Base-by-base conservation (phyloP, 139 green algal species). In the Chlamydomonas sp. region DNA sequence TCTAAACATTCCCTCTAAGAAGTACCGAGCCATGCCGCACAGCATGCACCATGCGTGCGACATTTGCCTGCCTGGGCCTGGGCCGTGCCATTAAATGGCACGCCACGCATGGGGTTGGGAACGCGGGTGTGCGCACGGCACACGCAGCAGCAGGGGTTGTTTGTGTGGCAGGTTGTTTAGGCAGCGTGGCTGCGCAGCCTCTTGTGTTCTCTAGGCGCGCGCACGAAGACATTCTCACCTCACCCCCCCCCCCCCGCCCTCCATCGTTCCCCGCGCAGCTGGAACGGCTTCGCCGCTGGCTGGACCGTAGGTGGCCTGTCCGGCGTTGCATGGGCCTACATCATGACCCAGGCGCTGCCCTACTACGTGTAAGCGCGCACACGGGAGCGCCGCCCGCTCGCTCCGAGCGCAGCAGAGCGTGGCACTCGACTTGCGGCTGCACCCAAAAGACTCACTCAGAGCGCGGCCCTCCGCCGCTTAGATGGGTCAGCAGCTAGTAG, bases 241-340 rank as follows among this genome's bases (percentile, higher is more conserved):
- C 47, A 57, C 47, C 20, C 22, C 47, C 20, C 16, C 47, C 47
- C 47, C 47, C 22, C 22, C 20, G 16, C 47, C 47, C 16, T 16
- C 16, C 47, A 57, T 28, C 47, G 22, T 57, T 22, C 16, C 22
- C 20, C 22, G 47, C 22, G 47, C 75, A 88, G 89, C 61, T 98
- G 93, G 93, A 79, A 80, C 61, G 81, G 85, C 8, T 98, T 98
- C 78, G 81, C 92, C 16, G 84, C 89, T 37, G 93, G 93, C 36
- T 98, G 85, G 73, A 79, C 91, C 22, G 87, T 97, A 5, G 93
- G 93, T 71, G 93, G 89, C 48, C 83, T 97, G 20, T 92, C 86
- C 26, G 93, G 93, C 38, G 91, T 92, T 28, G 88, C 81, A 31
- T 98, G 89, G 89, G 87, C 79, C 5, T 97, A 96, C 76, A 74